Base-by-base conservation (phyloP, 2,329 filamentous ascomycete species). In the Blumeria hordei region DNA sequence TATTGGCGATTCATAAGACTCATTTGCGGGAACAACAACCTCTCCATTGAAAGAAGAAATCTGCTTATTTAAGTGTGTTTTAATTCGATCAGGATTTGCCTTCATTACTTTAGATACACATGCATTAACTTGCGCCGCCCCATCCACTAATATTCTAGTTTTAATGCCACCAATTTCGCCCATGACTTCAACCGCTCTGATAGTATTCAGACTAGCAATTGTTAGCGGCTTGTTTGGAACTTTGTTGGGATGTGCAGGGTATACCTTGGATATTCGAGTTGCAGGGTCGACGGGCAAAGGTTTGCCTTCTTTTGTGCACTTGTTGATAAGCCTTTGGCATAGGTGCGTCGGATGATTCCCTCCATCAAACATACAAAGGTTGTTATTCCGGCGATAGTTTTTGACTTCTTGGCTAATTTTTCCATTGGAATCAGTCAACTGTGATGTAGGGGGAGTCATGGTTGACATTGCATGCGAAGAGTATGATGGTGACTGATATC, bases 101-200 rank as follows among this genome's bases (percentile, higher is more conserved):
- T 21, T 39, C 50, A 53, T 53, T 2, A 53, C n/a, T 53, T 21
- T 53, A 53, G 14, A 16, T 28, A 53, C n/a, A 53, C 50, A 53
- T 10, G 50, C 50, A 39, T 53, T 53, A 18, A 53, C 35, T 28
- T 53, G 14, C 8, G 34, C 33, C 3, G 50, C 50, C 16, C 34
- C n/a, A 53, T 52, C 33, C 18, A 52, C 5, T 16, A 36, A 21
- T 11, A 52, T 52, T 52, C 37, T 52, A 6, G 33, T 52, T 28
- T 52, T 37, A 8, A 36, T 28, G 11, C 49, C 49, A 21, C 16
- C 35, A 53, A 53, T 28, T 28, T 49, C 10, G 8, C 51, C 35
- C n/a, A 53, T 32, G 5, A 53, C n/a, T 21, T 53, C 35, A 33
- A 52, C 21, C 21, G 49, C 32, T 9, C 21, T 35, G n/a, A 52